Evolutionary conservation across 129 eudicot genomes (phyloP), one percentile per base, ranked within the genome.

Genomic region (Tagetes patula): DNA sequence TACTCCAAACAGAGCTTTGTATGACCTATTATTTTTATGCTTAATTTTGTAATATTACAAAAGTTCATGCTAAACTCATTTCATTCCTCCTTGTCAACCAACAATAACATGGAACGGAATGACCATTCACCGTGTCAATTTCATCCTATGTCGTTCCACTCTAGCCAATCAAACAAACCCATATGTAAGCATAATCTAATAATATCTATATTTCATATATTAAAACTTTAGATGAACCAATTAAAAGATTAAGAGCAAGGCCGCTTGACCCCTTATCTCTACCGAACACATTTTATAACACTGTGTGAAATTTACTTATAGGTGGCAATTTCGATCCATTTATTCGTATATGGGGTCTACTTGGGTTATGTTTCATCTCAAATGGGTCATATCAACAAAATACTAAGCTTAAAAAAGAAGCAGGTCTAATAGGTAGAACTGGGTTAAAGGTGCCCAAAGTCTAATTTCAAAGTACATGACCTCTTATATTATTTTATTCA

Each of bases 141-240:
- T 52, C 58, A n/a, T 52, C 58, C 58, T 52, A 52, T 52, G 58
- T 14, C 58, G 14, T 52, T 52, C 58, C 32, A 52, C 14, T 52
- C 8, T 52, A 52, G 7, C 31, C 58, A 56, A 30, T 4, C 37
- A 27, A 56, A 30, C 37, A 31, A 1, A 56, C 1, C 38, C 49
- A 37, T 64, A 64, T 64, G 30, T 5, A 39, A 13, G 52, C 74
- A 50, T n/a, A 70, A 70, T 70, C 33, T 69, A 32, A 33, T 66
- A 45, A 32, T 41, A 46, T 10, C 31, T 68, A 68, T 33, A 32
- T 32, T 32, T 58, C 3, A 58, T 58, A 31, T 3, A 32, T 68
- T 32, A 32, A 9, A 12, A 49, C 41, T 36, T 69, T 50, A 36
- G 34, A 14, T 14, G 74, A 49, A 33, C 33, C 47, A 34, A 61